A percentile compares a stretch with the other conserved stretches of the same genome.
phyloP scores from a whole-genome alignment of 1,284 basidiomycete species.

The Rhizoctonia solani region DNA sequence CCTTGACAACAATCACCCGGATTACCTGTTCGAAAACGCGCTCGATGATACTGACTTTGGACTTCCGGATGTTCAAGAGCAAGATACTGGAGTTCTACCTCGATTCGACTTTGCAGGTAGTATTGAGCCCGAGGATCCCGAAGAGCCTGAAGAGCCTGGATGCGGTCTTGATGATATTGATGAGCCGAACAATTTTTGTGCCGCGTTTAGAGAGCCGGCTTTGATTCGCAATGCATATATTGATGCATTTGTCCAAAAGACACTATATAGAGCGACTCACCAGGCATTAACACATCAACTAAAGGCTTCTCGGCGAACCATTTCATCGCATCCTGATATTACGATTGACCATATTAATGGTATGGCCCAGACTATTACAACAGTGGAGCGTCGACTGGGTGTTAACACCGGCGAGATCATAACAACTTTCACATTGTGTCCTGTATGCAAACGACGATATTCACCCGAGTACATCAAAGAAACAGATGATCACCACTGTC shows the following conservation, averaged over 20 bases:
- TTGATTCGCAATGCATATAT: constrained; percentile 7
- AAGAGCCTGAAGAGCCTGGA: too few species aligned
- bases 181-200: not conserved
- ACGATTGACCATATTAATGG: not conserved
- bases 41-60: too few species aligned
- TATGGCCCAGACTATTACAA: constrained; percentile 11
- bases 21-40: too few species aligned
- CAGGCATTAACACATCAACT: constrained; percentile 1
- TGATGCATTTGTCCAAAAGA: constrained; percentile 6
- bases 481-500: not conserved
- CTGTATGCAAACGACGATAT: not conserved
- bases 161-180: not conserved
- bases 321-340: not conserved
- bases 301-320: not conserved
- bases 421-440: constrained; percentile 5
- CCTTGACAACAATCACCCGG: not conserved
- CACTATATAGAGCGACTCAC: not conserved
- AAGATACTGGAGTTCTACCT: too few species aligned
- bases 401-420: not conserved
- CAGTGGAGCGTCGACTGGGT: not conserved
- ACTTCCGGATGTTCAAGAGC: too few species aligned
- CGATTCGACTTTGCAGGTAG: too few species aligned
- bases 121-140: too few species aligned
- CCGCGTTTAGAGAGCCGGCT: not conserved
- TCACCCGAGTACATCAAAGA: constrained; percentile 2